Evolutionary conservation across 169 alveolate species (phyloP), one percentile per base, ranked within the genome.

Genomic region (Amoebophrya sp.): DNA sequence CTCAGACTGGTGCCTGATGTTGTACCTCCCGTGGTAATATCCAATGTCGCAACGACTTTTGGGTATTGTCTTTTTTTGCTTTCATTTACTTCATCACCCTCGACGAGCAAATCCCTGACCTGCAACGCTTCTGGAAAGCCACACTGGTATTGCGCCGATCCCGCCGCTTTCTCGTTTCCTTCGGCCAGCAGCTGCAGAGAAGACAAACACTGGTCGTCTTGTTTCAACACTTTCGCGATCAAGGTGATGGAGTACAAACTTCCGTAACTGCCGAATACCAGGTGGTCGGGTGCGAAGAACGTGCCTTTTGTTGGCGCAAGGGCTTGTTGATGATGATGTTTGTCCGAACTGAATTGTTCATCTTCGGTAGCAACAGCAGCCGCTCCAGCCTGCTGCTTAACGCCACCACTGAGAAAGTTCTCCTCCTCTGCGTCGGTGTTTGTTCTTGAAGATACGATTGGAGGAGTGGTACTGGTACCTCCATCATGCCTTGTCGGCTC

Each of bases 261-360:
- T 18, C 83, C 83, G 83, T 66, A 66, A 25, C 83, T 66, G 83
- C 83, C 83, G 35, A 66, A 66, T n/a, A 66, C 83, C 38, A 66
- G 83, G 35, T 66, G 83, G 83, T 66, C 83, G 1, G 35, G 39
- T 0, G 39, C 35, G 35, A 66, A 66, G 1, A n/a, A n/a, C 35
- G 29, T 25, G 66, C 66, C 66, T 47, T 7, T 18, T 7, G 7
- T 7, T 47, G 18, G 18, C 66, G 66, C 66, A 12, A 18, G 7
- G 66, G 18, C 7, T 47, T 47, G 29, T 12, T 12, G 66, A 12
- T 47, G 29, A 47, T 18, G 29, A 7, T 47, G 7, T 18, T 47
- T 47, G 66, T 18, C 66, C 18, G 29, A 18, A 7, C 18, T 18
- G 18, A 47, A 7, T 12, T 47, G 29, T 47, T 7, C 66, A 18